Base-by-base conservation (phyloP, 306 rosid species). In the Lathyrus sativus region DNA sequence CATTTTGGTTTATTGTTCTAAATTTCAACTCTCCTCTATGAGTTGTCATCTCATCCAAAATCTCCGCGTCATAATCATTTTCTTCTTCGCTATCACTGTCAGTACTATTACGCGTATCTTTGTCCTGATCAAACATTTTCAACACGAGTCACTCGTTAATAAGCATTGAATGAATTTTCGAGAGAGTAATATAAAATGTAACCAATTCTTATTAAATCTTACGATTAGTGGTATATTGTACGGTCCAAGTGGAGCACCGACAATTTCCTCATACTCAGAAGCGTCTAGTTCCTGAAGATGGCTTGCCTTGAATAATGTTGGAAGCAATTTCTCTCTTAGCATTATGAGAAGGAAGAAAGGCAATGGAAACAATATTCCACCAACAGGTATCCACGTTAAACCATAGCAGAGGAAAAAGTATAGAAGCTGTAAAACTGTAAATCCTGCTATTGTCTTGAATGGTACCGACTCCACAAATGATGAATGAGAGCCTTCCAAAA, bases 381-480 rank as follows among this genome's bases (percentile, higher is more conserved):
- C 95, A 9, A 87, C 54, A 9, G 98, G 98, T 74, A 92, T 84
- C 95, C 95, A 86, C 42, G 95, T 92, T 65, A 87, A 74, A 0
- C 92, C 96, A 12, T 65, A 87, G 59, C 98, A 92, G 10, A 87
- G 1, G 42, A 74, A 65, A 55, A 92, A 76, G 80, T 89, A 92
- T 46, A 66, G 72, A 19, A 84, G 29, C 73, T 92, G 98, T 54
- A 92, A 71, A 57, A 65, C 26, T 35, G 96, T 92, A 79, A 92
- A 92, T 38, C 65, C 67, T n/a, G 88, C 88, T 41, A 85, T 89
- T 83, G 50, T 77, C 85, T 83, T 87, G 85, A 76, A 85, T 55
- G 96, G 98, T 53, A 92, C 91, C 15, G 74, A 56, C 81, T 89
- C 98, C 81, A 92, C 86, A 62, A 87, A 89, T 24, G 96, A 89